Percentiles rank a stretch among this genome's conserved stretches.
These are phyloP conservation scores for Periconia sp. DNA, from an alignment of 2,329 filamentous ascomycete species.

Conservation along the genomic window DNA sequence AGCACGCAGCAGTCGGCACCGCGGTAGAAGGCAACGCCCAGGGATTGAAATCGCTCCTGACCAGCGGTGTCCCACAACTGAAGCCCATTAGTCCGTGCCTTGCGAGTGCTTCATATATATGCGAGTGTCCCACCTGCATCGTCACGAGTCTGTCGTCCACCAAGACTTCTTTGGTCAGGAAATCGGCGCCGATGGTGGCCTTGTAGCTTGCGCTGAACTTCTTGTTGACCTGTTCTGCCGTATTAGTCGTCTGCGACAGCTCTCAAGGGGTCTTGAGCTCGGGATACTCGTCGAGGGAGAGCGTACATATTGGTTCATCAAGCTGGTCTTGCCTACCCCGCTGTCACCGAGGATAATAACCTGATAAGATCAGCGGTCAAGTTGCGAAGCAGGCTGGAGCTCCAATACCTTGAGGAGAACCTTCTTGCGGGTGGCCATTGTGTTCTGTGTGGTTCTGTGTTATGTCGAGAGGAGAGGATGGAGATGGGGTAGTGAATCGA, in stretches of 20 bases:
- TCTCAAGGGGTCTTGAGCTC: not conserved
- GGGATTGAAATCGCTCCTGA: slow-evolving; percentile 94
- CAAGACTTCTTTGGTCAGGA: slow-evolving; percentile 95
- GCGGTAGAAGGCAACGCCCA: slow-evolving; percentile 96
- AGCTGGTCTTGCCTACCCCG: slow-evolving; percentile 97
- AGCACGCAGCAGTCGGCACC: slow-evolving; percentile 97
- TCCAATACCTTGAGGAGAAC: slow-evolving; percentile 77
- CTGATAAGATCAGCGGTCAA: slow-evolving; percentile 50
- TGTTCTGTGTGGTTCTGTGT: slow-evolving; percentile 9
- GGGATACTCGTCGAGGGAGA: not conserved
- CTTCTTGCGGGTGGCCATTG: slow-evolving; percentile 65
- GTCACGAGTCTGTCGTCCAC: slow-evolving; percentile 97
- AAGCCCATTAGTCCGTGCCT: slow-evolving; percentile 19
- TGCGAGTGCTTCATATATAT: not conserved
- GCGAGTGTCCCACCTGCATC: slow-evolving; percentile 73
- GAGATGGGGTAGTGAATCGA: slow-evolving; percentile 11
- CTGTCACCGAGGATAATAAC: slow-evolving; percentile 99
- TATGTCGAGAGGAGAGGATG: not conserved
- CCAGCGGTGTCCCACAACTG: slow-evolving; percentile 98
- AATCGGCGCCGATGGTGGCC: slow-evolving; percentile 97
- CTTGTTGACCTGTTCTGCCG: slow-evolving; percentile 84
- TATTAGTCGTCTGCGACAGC: slow-evolving; percentile 16
- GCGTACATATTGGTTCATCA: slow-evolving; percentile 99
- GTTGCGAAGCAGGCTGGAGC: not conserved
- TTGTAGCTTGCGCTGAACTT: slow-evolving; percentile 99